Evolutionary conservation across 2,329 filamentous ascomycete genomes (phyloP), one percentile per base, ranked within the genome.

Genomic region (Cryoendolithus antarcticus): DNA sequence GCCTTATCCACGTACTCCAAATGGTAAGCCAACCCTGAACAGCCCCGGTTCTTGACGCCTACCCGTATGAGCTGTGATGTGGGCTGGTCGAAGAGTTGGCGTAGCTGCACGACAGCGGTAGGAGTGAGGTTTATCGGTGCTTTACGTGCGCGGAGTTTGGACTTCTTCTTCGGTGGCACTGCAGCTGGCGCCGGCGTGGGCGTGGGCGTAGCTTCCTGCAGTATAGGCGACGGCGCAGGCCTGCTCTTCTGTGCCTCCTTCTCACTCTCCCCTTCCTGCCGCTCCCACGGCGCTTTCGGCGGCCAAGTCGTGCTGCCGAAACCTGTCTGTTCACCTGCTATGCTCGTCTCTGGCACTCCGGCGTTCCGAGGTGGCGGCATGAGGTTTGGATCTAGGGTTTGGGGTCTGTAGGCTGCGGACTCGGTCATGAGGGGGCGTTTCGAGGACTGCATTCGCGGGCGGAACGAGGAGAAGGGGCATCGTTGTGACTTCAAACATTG

Each of bases 1-100:
- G 89, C 75, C 69, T 88, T 88, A 52, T 96, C 88, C 36, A 96
- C 89, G 53, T 89, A 98, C 63, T 96, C 88, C 21, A 98, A 69
- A 56, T 95, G 78, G 60, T 98, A 98, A 27, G 88, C 82, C 49
- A 96, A 67, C 10, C 91, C 91, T 38, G 86, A 95, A 63, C 91
- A 98, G 7, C 91, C 91, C 48, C 86, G 75, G 62, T 94, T 95
- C 61, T 82, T 86, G 45, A 96, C 91, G 9, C 91, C 88, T 4
- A 98, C 84, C 52, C 91, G 80, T 60, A 98, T 94, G 48, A 94
- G 71, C 65, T 94, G 93, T 2, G 88, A 86, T 19, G 91, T 78
- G 0, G 91, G 91, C 53, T 86, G 80, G 44, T 88, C 76, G 5
- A 95, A 72, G 30, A 98, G 65, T 11, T 72, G 70, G 42, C 76